Conservation (phyloP, 768 basidiomycete species). For the Xanthoconium stramineum region DNA sequence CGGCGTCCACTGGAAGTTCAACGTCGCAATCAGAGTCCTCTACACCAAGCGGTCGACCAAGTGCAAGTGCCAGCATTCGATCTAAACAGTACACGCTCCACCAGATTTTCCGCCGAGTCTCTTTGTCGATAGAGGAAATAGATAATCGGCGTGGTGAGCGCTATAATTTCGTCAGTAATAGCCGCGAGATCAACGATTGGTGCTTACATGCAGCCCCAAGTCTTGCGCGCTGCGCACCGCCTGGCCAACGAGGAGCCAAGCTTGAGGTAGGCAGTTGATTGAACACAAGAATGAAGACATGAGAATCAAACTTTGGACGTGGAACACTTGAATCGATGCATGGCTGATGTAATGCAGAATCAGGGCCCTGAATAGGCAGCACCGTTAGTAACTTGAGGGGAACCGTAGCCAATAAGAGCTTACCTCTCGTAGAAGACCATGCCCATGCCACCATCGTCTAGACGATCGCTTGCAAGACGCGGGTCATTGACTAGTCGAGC, state of each 20-base stretch:
- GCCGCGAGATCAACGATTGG: conserved; percentile 1
- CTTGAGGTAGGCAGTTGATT: conserved; percentile 90
- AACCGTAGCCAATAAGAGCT: conserved; percentile 19
- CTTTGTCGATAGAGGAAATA: conserved; percentile 76
- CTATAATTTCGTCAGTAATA: conserved; percentile 38
- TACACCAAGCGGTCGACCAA: conserved; percentile 84
- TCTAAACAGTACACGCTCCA: conserved; percentile 91
- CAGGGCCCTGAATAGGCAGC: conserved; percentile 56
- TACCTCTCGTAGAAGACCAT: conserved; percentile 90
- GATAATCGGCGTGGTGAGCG: conserved; percentile 76
- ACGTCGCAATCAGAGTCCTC: conserved; percentile 91
- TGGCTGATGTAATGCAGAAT: conserved; percentile 91
- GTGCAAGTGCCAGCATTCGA: conserved; percentile 87
- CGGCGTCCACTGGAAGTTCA: conserved; percentile 77
- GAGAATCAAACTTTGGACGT: conserved; percentile 88
- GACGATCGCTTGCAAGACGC: conserved; percentile 55
- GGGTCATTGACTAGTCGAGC: conserved; percentile 76
- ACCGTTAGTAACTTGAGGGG: background rate
- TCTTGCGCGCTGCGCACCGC: conserved; percentile 89
- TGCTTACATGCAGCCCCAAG: conserved; percentile 83
- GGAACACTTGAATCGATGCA: conserved; percentile 76
- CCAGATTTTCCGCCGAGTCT: conserved; percentile 89
- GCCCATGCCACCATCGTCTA: conserved; percentile 81
- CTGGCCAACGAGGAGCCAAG: conserved; percentile 90
- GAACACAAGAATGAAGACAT: conserved; percentile 91